Conservation (phyloP, 495 filamentous ascomycete genomes). For the Penicillium cosmopolitanum region DNA sequence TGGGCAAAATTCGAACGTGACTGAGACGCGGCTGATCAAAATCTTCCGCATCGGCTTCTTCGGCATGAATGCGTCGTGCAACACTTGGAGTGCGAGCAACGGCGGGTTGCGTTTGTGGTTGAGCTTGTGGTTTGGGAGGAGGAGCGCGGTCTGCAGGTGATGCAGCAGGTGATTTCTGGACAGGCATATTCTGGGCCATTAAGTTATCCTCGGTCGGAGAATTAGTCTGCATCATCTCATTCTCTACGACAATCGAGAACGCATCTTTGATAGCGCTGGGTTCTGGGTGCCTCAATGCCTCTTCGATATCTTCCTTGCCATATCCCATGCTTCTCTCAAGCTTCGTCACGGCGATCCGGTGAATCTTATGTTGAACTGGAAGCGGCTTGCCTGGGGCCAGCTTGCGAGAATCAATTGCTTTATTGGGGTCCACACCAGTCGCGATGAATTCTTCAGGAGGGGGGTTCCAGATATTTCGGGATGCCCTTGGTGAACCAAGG, state of each 20-base stretch:
- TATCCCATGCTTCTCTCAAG: conserved; percentile 98
- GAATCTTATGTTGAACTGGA: conserved; percentile 83
- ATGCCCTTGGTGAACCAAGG: conserved; percentile 92
- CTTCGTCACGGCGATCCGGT: conserved; percentile 89
- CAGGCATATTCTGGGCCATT: conserved; percentile 33
- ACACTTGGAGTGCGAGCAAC: conserved; percentile 27
- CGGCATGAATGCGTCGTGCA: conserved; percentile 32
- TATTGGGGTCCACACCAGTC: conserved; percentile 88
- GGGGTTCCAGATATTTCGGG: conserved; percentile 80
- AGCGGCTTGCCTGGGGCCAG: conserved; percentile 77
- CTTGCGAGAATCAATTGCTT: conserved; percentile 78
- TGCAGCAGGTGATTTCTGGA: conserved; percentile 23
- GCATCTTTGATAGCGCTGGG: conserved; percentile 98
- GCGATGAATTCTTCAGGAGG: conserved; percentile 93
- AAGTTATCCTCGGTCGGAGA: conserved; percentile 53
- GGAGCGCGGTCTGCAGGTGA: conserved; percentile 28
- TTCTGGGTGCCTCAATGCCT: conserved; percentile 86
- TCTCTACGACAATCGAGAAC: conserved; percentile 96
- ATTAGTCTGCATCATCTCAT: conserved; percentile 94
- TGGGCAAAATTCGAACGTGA: conserved; percentile 88
- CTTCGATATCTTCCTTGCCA: conserved; percentile 89
- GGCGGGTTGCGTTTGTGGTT: conserved; percentile 21
- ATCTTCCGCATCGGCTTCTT: conserved; percentile 37
- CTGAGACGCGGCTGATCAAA: conserved; percentile 55
- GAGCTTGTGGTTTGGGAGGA: conserved; percentile 23